Percentiles rank a stretch among this genome's conserved stretches.
phyloP scores from a whole-genome alignment of 2,329 filamentous ascomycete genomes.

The Paradendryphiella salina region DNA sequence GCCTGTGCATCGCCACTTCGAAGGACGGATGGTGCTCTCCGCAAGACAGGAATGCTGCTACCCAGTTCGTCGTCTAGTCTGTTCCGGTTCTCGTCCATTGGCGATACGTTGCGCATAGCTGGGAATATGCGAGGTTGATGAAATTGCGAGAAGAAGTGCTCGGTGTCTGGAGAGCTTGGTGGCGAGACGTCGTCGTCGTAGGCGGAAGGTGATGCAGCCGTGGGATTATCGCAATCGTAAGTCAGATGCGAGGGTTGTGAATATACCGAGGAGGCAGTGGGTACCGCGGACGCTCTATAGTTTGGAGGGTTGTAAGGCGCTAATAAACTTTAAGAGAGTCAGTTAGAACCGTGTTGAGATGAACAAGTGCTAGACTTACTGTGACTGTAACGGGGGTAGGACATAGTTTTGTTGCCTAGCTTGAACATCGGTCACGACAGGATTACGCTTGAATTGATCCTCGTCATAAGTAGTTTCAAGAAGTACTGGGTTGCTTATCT shows the following conservation, averaged over 20 bases:
- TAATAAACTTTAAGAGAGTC: constrained; percentile 16
- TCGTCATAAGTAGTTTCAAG: constrained; percentile 53
- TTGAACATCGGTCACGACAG: constrained; percentile 36
- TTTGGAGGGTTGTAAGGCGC: constrained; percentile 30
- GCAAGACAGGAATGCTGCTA: constrained; percentile 43
- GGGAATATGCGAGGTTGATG: constrained; percentile 33
- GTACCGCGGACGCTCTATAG: constrained; percentile 34
- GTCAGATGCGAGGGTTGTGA: constrained; percentile 57
- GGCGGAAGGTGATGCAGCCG: constrained; percentile 23
- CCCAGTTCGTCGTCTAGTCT: constrained; percentile 8
- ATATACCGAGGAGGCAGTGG: constrained; percentile 61
- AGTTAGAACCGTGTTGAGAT: constrained; percentile 1
- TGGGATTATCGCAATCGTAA: constrained; percentile 29
- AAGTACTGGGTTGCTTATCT: constrained; percentile 52
- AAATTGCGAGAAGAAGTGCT: constrained; percentile 22
- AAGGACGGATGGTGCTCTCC: constrained; percentile 34
- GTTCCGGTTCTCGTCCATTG: constrained; percentile 45
- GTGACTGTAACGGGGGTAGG: constrained; percentile 17
- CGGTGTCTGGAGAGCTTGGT: constrained; percentile 47
- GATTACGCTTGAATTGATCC: constrained; percentile 47
- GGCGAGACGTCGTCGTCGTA: constrained; percentile 46
- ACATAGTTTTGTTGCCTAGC: constrained; percentile 35
- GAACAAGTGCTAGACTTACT: constrained; percentile 28
- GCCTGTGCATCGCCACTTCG: constrained; percentile 21
- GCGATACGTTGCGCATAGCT: constrained; percentile 46